These are phyloP conservation scores for Pleodorina starrii DNA, from an alignment of 139 green algal genomes.

Conservation along the genomic window DNA sequence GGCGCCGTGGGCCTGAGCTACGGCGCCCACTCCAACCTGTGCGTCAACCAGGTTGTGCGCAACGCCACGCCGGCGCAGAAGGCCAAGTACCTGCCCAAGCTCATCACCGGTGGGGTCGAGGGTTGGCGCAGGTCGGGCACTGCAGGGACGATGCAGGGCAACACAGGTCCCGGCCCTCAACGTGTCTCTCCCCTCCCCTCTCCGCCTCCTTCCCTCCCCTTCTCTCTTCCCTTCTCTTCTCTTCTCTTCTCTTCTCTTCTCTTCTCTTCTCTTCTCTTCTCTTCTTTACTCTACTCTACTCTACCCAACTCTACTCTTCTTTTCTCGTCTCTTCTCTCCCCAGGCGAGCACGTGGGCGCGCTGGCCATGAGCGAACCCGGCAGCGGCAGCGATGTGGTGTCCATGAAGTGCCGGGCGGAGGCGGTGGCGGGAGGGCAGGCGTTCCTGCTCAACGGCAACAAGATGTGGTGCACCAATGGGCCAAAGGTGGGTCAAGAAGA, in stretches of 20 bases:
- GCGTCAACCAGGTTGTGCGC: conserved; percentile 93
- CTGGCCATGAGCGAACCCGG: conserved; percentile 92
- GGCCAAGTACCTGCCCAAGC: conserved; percentile 81
- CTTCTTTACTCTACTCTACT: no score
- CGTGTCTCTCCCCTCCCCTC: no score
- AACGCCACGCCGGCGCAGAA: conserved; percentile 84
- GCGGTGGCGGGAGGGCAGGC: conserved; percentile 47
- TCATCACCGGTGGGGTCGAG: conserved; percentile 79
- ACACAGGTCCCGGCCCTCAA: no score
- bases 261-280: no score
- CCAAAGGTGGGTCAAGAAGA: conserved; percentile 64
- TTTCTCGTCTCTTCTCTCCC: no score
- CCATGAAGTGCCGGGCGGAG: conserved; percentile 83
- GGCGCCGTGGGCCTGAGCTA: conserved; percentile 91
- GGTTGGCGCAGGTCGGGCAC: no score
- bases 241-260: no score
- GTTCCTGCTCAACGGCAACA: conserved; percentile 93
- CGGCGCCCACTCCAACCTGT: conserved; percentile 95
- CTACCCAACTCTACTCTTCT: no score
- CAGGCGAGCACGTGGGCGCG: conserved; percentile 91
- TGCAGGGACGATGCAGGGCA: no score
- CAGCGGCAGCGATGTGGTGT: conserved; percentile 90
- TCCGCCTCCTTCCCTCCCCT: no score
- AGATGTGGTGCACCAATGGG: conserved; percentile 98
- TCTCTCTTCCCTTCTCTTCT: no score